A percentile compares a stretch with the other conserved stretches of the same genome.
Conservation (phyloP, 352 stramenopile genomes). For the Pythium aphanidermatum region DNA sequence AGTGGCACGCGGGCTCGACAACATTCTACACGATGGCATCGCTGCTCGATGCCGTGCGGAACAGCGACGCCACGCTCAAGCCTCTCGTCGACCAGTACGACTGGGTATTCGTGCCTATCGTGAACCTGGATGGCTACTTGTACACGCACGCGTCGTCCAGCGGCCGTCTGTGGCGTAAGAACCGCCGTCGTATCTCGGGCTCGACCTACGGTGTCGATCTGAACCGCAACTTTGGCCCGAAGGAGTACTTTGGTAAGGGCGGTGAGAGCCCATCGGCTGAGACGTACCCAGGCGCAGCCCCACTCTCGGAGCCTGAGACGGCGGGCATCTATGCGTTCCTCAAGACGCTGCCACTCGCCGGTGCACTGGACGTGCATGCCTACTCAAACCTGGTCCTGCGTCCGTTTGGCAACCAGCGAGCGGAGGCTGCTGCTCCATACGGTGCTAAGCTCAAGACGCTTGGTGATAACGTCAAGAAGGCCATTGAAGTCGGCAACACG, state of each 20-base stretch:
- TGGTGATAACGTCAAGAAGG: constrained; percentile 20
- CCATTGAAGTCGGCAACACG: constrained; percentile 19
- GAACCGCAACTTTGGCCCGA: constrained; percentile 30
- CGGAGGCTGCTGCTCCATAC: constrained; percentile 16
- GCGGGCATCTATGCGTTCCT: constrained; percentile 24
- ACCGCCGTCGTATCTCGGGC: constrained; percentile 15
- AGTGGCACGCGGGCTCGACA: constrained; percentile 25
- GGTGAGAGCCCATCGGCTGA: constrained; percentile 10
- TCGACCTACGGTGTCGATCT: constrained; percentile 24
- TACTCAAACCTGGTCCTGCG: constrained; percentile 24
- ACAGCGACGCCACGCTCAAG: constrained; percentile 19
- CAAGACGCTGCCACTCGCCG: constrained; percentile 21
- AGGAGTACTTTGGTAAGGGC: constrained; percentile 19
- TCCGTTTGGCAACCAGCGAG: constrained; percentile 21
- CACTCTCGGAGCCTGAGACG: constrained; percentile 26
- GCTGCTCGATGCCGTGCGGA: constrained; percentile 21
- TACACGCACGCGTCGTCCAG: constrained; percentile 17
- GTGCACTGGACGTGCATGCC: constrained; percentile 24
- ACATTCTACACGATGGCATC: constrained; percentile 23
- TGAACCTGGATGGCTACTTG: constrained; percentile 29
- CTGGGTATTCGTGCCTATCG: constrained; percentile 31
- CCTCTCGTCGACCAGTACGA: constrained; percentile 22
- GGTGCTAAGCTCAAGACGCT: constrained; percentile 22
- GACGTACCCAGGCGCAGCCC: constrained; percentile 22
- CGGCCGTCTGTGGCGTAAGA: constrained; percentile 29